phyloP scores from a whole-genome alignment of 2,329 filamentous ascomycete genomes.

The Colletotrichum australisinense region DNA sequence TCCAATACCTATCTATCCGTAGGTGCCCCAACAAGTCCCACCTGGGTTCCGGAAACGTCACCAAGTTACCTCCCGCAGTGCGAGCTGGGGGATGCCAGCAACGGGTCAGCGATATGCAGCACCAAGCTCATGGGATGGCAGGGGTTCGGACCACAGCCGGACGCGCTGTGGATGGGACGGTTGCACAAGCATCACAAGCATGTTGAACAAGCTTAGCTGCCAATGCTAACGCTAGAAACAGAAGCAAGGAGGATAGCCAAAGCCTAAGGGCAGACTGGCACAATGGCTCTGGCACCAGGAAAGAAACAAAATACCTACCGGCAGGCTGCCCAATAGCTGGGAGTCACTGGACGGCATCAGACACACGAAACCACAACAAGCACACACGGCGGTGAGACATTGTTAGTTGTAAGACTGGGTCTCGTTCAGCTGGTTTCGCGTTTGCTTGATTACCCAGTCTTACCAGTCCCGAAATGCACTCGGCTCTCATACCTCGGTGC shows the following conservation, averaged over 20 bases:
- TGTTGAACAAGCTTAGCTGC: conserved; percentile 23
- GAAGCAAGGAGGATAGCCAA: conserved; percentile 28
- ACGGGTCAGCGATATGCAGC: conserved; percentile 22
- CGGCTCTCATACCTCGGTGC: conserved; percentile 13
- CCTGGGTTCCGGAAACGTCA: conserved; percentile 30
- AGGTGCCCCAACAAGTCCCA: not conserved
- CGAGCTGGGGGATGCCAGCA: conserved; percentile 25
- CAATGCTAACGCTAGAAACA: conserved; percentile 30
- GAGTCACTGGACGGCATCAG: conserved; percentile 4
- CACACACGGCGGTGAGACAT: conserved; percentile 19
- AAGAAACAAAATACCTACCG: not conserved
- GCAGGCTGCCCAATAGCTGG: no score
- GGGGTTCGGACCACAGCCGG: conserved; percentile 21
- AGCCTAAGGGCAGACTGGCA: not conserved
- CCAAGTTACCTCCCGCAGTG: not conserved
- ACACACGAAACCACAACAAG: conserved; percentile 16
- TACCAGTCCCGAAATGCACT: conserved; percentile 26
- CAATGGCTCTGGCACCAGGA: not conserved
- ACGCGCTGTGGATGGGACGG: conserved; percentile 15
- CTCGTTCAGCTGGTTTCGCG: conserved; percentile 25
- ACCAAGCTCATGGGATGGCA: conserved; percentile 32
- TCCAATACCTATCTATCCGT: not conserved
- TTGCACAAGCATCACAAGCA: conserved; percentile 15
- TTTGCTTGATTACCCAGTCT: conserved; percentile 24
- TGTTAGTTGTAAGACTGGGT: conserved; percentile 1